These are phyloP conservation scores for Periconia macrospinosa DNA, from an alignment of 2,329 filamentous ascomycete species.

Conservation along the genomic window DNA sequence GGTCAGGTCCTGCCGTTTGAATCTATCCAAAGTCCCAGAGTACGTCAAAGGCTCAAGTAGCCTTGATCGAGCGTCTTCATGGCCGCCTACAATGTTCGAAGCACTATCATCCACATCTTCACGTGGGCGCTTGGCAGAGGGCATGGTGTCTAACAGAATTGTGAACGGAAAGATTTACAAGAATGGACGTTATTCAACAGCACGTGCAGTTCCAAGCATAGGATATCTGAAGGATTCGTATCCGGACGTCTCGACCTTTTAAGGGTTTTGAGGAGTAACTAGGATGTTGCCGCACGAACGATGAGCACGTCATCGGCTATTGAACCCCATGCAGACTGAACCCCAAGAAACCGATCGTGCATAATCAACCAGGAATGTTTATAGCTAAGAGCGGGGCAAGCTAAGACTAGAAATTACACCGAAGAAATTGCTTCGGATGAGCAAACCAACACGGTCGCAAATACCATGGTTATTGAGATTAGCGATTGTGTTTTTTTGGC, in stretches of 20 bases:
- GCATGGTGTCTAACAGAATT: conserved; percentile 15
- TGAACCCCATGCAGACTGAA: conserved; percentile 2
- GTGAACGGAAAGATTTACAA: too few relatives aligned
- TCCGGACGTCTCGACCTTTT: conserved; percentile 6
- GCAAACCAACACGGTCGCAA: conserved; percentile 6
- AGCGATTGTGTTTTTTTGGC: conserved; percentile 14
- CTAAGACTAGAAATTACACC: neutral
- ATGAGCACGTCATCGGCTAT: conserved; percentile 27
- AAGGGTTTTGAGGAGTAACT: neutral
- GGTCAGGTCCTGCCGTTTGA: conserved; percentile 48
- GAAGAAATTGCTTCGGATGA: conserved; percentile 5
- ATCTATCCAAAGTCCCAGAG: conserved; percentile 26
- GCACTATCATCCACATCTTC: conserved; percentile 8
- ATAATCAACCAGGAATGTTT: conserved; percentile 5
- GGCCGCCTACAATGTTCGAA: conserved; percentile 20
- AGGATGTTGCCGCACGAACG: conserved; percentile 2
- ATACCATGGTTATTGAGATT: conserved; percentile 17
- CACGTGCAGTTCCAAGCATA: neutral
- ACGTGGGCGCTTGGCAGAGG: conserved; percentile 21
- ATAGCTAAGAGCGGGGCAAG: neutral
- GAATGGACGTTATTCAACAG: too few relatives aligned
- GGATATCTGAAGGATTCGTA: neutral
- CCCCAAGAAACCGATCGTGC: neutral
- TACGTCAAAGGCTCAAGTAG: conserved; percentile 23
- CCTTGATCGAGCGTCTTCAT: conserved; percentile 23